Conservation (phyloP, 2,329 filamentous ascomycete genomes). For the Phoma sp. region DNA sequence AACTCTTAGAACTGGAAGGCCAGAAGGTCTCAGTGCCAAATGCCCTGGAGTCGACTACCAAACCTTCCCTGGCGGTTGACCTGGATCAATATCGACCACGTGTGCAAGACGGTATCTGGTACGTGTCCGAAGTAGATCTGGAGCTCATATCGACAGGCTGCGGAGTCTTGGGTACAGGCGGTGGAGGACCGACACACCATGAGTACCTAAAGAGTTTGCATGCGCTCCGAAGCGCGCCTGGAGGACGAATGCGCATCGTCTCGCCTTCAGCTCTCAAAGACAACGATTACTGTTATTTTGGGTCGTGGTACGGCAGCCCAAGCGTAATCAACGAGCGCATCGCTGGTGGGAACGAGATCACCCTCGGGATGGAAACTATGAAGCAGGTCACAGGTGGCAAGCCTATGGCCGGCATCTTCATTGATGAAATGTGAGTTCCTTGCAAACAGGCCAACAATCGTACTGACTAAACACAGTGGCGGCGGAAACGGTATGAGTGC, state of each 20-base stretch:
- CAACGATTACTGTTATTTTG: neutral
- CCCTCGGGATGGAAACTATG: neutral
- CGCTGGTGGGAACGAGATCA: slow-evolving; percentile 1
- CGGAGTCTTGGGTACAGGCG: slow-evolving; percentile 68
- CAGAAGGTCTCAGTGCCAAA: neutral
- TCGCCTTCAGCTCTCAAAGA: neutral
- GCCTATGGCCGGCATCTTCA: neutral
- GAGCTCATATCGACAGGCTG: slow-evolving; percentile 65
- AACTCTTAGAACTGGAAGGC: too few species aligned
- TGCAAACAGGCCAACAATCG: neutral
- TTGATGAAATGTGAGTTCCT: neutral
- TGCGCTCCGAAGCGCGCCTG: neutral
- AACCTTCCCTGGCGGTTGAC: slow-evolving; percentile 24
- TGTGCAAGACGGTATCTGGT: slow-evolving; percentile 62
- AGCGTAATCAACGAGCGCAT: slow-evolving; percentile 7
- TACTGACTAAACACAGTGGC: neutral
- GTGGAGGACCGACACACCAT: slow-evolving; percentile 54
- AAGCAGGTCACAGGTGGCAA: neutral
- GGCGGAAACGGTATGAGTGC: slow-evolving; percentile 8
- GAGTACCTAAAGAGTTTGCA: slow-evolving; percentile 3
- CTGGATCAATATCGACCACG: slow-evolving; percentile 42
- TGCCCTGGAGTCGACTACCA: neutral
- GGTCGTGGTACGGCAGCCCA: slow-evolving; percentile 2
- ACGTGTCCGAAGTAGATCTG: slow-evolving; percentile 65
- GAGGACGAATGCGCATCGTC: slow-evolving; percentile 1